Evolutionary conservation across 805 yeast species (phyloP), one percentile per base, ranked within the genome.

Genomic region (Yamadazyma laniorum): DNA sequence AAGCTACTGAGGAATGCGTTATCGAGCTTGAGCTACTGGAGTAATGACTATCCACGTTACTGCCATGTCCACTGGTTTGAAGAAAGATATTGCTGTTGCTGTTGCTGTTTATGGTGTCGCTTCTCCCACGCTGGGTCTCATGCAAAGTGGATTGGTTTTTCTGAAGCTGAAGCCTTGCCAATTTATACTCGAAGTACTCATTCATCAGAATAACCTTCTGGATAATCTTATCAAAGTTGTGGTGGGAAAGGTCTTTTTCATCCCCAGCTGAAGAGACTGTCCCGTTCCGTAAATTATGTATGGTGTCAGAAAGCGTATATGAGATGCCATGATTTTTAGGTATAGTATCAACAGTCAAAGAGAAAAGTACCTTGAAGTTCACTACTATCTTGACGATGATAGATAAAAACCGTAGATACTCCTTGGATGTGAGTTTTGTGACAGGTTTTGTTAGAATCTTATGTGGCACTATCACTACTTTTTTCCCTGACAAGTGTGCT

Each of bases 391-490:
- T 66, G 4, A 63, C 72, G 5, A 68, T 51, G 0, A 66, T 45
- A 44, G 60, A 55, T 5, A 68, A 50, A 37, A 68, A 66, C 40
- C 51, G 53, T 32, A 66, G 49, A 39, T 61, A 66, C 42, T 68
- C 74, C 37, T 57, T 57, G 13, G 63, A 52, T 18, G 63, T 50
- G 21, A 68, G 51, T 37, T 61, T 61, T 23, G 60, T 52, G 43
- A 68, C 63, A 9, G 73, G 72, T 35, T 65, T 64, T 41, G 55
- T 60, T 30, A 68, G 53, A n/a, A 68, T 64, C 42, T 59, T 59
- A 42, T 68, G 73, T 1, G 74, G 73, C 5, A 67, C 59, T 6
- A 68, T 56, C 7, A 66, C 58, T 18, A 63, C 46, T 40, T 53
- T 58, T 39, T 58, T 57, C 2, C 44, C 48, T 7, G 46, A 30